Conservation (phyloP, 768 basidiomycete species). For the Trametes gibbosa region DNA sequence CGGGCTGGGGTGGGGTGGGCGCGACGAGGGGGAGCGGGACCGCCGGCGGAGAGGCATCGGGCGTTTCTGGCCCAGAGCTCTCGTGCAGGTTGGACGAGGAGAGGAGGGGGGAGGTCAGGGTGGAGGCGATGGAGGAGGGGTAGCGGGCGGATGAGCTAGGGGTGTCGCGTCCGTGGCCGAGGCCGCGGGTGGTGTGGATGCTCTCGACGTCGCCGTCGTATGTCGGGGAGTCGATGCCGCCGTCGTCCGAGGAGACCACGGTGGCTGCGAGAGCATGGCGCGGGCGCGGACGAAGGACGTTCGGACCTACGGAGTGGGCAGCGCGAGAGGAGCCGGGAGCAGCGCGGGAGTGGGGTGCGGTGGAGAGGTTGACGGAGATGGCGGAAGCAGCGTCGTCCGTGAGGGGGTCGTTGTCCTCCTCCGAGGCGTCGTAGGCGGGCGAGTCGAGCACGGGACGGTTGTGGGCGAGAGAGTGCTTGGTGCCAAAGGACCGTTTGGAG, state of each 20-base stretch:
- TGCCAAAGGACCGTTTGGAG: constrained; percentile 68
- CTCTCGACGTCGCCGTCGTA: constrained; percentile 91
- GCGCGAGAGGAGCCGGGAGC: constrained; percentile 23
- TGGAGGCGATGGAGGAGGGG: constrained; percentile 24
- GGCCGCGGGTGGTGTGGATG: constrained; percentile 57
- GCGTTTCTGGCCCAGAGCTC: constrained; percentile 11
- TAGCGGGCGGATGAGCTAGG: constrained; percentile 19
- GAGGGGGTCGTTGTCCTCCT: constrained; percentile 85
- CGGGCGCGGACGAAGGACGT: constrained; percentile 8
- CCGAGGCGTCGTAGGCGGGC: constrained; percentile 50
- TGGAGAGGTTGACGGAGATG: constrained; percentile 41
- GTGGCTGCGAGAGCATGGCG: constrained; percentile 24
- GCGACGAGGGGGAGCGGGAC: not conserved
- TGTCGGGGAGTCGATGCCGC: constrained; percentile 80
- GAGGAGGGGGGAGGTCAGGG: constrained; percentile 15
- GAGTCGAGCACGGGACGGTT: constrained; percentile 25
- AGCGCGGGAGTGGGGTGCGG: constrained; percentile 19
- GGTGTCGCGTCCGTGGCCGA: constrained; percentile 24
- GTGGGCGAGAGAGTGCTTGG: constrained; percentile 21
- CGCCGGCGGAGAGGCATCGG: constrained; percentile 10
- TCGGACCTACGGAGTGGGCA: not conserved
- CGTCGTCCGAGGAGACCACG: constrained; percentile 64
- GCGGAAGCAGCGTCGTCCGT: constrained; percentile 67
- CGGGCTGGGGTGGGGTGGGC: not conserved
- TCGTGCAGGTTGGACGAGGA: constrained; percentile 12